Evolutionary conservation across 495 filamentous ascomycete species (phyloP).

Genomic region (Penicillium lividum): DNA sequence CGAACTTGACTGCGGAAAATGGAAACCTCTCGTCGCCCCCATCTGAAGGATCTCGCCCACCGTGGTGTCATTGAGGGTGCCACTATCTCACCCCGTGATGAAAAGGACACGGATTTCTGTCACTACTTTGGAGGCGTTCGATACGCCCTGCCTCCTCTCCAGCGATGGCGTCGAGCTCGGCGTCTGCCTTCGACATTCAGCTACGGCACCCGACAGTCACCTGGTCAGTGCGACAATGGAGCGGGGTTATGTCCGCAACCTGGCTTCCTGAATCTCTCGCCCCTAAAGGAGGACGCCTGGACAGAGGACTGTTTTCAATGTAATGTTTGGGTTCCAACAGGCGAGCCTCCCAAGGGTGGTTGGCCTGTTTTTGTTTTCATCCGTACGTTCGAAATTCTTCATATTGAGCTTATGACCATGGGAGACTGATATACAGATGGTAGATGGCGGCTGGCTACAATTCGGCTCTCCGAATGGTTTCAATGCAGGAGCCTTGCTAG

Average conservation of each 20-base stretch:
- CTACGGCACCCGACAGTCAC: constrained; percentile 38
- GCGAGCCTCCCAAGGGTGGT: constrained; percentile 34
- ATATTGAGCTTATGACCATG: background rate
- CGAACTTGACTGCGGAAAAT: constrained; percentile 15
- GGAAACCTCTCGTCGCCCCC: constrained; percentile 31
- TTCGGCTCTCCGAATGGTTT: constrained; percentile 52
- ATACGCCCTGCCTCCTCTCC: constrained; percentile 38
- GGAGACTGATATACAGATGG: constrained; percentile 2
- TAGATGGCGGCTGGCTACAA: constrained; percentile 61
- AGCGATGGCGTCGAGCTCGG: constrained; percentile 41
- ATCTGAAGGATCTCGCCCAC: constrained; percentile 31
- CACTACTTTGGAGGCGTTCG: constrained; percentile 49
- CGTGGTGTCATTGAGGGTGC: constrained; percentile 40
- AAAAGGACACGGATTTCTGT: constrained; percentile 26
- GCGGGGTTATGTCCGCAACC: constrained; percentile 43
- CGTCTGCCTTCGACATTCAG: constrained; percentile 32
- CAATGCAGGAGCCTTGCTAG: constrained; percentile 50
- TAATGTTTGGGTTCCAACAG: constrained; percentile 45
- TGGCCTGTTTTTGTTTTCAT: constrained; percentile 50
- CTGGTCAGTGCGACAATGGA: constrained; percentile 28
- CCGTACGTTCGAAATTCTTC: constrained; percentile 30
- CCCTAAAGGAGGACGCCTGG: constrained; percentile 23
- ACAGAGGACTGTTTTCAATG: constrained; percentile 48
- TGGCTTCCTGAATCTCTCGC: constrained; percentile 26
- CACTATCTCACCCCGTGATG: constrained; percentile 26